Evolutionary conservation across 2,329 filamentous ascomycete genomes (phyloP).

Genomic region (Coniella lustricola): DNA sequence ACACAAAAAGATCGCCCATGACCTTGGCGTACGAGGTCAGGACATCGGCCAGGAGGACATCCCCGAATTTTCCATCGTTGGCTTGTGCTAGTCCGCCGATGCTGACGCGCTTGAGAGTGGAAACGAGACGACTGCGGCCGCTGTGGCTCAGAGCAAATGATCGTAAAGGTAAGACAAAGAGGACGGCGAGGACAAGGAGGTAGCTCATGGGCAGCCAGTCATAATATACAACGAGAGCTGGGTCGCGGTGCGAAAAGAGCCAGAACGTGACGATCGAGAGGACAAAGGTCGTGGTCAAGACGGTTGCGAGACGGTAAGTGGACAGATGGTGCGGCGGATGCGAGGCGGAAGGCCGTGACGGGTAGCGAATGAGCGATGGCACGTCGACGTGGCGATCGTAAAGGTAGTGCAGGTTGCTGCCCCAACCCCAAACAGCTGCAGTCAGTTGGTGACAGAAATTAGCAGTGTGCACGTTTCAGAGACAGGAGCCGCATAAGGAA

Average conservation of each 20-base stretch:
- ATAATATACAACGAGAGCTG: slow-evolving; percentile 64
- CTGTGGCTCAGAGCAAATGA: slow-evolving; percentile 53
- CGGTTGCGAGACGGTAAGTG: slow-evolving; percentile 75
- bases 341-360: slow-evolving; percentile 60
- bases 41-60: slow-evolving; percentile 88
- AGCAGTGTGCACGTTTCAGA: no score
- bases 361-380: slow-evolving; percentile 79
- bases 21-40: slow-evolving; percentile 93
- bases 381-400: slow-evolving; percentile 77
- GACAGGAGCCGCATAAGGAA: no score
- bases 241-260: slow-evolving; percentile 65
- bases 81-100: slow-evolving; percentile 81
- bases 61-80: slow-evolving; percentile 87
- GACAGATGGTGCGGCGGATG: slow-evolving; percentile 72
- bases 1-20: slow-evolving; percentile 81
- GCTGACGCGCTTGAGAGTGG: slow-evolving; percentile 68
- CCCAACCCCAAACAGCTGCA: slow-evolving; percentile 90
- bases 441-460: slow-evolving; percentile 3
- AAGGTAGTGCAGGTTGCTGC: slow-evolving; percentile 82
- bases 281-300: slow-evolving; percentile 64
- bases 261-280: slow-evolving; percentile 77
- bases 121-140: slow-evolving; percentile 69
- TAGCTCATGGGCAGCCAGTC: slow-evolving; percentile 83
- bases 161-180: slow-evolving; percentile 68
- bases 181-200: slow-evolving; percentile 62